Percentiles rank a stretch among this genome's conserved stretches.
phyloP scores from a whole-genome alignment of 2,329 filamentous ascomycete species.

The Calycina marina region DNA sequence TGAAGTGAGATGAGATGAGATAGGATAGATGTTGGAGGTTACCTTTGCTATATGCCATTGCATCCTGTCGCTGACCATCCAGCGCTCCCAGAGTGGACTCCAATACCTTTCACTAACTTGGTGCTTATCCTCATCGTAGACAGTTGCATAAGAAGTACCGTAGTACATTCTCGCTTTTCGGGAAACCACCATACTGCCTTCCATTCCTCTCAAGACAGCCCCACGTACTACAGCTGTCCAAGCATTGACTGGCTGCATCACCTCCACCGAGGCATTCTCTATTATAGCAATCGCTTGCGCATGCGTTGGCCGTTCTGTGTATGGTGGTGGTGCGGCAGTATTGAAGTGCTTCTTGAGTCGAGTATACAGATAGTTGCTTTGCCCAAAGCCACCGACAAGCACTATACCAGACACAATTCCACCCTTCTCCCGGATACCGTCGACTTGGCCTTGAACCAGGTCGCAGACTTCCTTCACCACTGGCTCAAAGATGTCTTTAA shows the following conservation, averaged over 20 bases:
- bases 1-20: background rate
- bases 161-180: slow-evolving; percentile 58
- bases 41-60: slow-evolving; percentile 74
- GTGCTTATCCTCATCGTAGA: slow-evolving; percentile 65
- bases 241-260: slow-evolving; percentile 70
- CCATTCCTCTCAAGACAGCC: slow-evolving; percentile 58
- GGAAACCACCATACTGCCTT: slow-evolving; percentile 67
- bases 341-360: slow-evolving; percentile 56
- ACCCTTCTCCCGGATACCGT: slow-evolving; percentile 43
- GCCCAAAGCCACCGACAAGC: slow-evolving; percentile 68
- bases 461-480: slow-evolving; percentile 58
- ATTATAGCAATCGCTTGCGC: slow-evolving; percentile 32
- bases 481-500: slow-evolving; percentile 62
- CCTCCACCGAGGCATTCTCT: slow-evolving; percentile 48
- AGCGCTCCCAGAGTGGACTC: slow-evolving; percentile 66
- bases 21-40: background rate
- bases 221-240: slow-evolving; percentile 72
- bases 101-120: slow-evolving; percentile 61
- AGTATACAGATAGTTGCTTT: slow-evolving; percentile 63
- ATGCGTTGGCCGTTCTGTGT: slow-evolving; percentile 59
- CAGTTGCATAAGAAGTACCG: slow-evolving; percentile 67
- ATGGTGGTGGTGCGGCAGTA: slow-evolving; percentile 32
- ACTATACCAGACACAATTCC: slow-evolving; percentile 60
- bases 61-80: slow-evolving; percentile 75
- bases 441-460: slow-evolving; percentile 52